Evolutionary conservation across 1,284 basidiomycete species (phyloP), one percentile per base, ranked within the genome.

Genomic region (Acaromyces ingoldii): DNA sequence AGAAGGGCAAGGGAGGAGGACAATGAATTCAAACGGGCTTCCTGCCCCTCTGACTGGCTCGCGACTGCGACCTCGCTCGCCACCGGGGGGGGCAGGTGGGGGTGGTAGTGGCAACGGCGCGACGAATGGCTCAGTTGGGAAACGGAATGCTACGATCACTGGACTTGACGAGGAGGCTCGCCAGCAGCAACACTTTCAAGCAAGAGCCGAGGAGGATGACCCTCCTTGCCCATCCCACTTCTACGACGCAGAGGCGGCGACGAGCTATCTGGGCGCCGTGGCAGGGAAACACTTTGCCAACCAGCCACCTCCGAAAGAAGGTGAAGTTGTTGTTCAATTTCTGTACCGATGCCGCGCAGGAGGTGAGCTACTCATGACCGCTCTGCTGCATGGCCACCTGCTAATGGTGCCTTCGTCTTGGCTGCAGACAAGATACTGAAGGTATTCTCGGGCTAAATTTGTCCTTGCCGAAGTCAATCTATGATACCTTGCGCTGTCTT

Each of bases 301-400:
- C 2, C 60, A 62, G 38, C 67, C 66, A 5, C 55, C 63, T 11
- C 67, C 67, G 2, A 70, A 70, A 46, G 67, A 70, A 33, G 67
- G 67, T 9, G 67, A 70, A 46, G 62, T 69, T 1, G 67, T 70
- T 0, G 67, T 70, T 1, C 63, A 64, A 1, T 70, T 70, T 51
- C 44, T 70, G 46, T 69, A 69, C 52, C 59, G 67, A 51, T 68
- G 66, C 40, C 51, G 55, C 13, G 63, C 59, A 13, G 62, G 61
- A 42, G 66, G 67, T 47, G 59, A 70, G 57, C 54, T 62, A 6
- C n/a, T n/a, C n/a, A n/a, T n/a, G n/a, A n/a, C n/a, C n/a, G n/a
- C n/a, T n/a, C n/a, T n/a, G n/a, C n/a, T n/a, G n/a, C n/a, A n/a
- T n/a, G n/a, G n/a, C n/a, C n/a, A n/a, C n/a, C n/a, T n/a, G n/a